phyloP scores from a whole-genome alignment of 495 filamentous ascomycete species.

The Ramalina intermedia region DNA sequence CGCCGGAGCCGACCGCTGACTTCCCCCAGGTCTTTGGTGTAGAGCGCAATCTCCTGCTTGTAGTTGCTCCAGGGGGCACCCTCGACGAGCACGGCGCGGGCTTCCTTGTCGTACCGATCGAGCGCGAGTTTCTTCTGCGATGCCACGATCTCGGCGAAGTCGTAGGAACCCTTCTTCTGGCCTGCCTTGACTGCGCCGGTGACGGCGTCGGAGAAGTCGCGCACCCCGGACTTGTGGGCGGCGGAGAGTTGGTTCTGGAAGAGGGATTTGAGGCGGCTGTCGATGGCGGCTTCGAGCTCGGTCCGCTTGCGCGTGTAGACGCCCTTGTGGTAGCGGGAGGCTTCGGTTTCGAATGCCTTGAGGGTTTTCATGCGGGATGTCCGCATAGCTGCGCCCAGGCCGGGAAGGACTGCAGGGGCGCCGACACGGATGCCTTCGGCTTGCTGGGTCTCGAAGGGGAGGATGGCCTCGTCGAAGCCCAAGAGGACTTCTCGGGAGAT shows the following conservation, averaged over 20 bases:
- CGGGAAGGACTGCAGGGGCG: slow-evolving; percentile 53
- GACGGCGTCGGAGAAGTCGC: slow-evolving; percentile 79
- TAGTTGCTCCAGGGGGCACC: slow-evolving; percentile 73
- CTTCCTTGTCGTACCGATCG: slow-evolving; percentile 62
- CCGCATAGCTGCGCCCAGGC: slow-evolving; percentile 64
- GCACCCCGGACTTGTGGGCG: slow-evolving; percentile 76
- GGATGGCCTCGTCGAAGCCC: slow-evolving; percentile 66
- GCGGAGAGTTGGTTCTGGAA: slow-evolving; percentile 78
- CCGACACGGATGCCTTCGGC: slow-evolving; percentile 56
- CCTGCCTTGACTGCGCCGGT: slow-evolving; percentile 68
- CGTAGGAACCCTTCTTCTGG: slow-evolving; percentile 83
- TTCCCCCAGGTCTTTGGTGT: slow-evolving; percentile 72
- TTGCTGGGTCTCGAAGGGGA: slow-evolving; percentile 76
- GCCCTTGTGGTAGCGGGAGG: slow-evolving; percentile 88
- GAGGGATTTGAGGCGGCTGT: slow-evolving; percentile 69
- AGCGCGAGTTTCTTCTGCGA: slow-evolving; percentile 63
- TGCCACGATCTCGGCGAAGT: slow-evolving; percentile 88
- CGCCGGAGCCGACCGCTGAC: slow-evolving; percentile 68
- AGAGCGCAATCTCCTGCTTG: slow-evolving; percentile 44
- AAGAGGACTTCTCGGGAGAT: slow-evolving; percentile 76
- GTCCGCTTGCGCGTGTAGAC: slow-evolving; percentile 74
- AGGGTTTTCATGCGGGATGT: slow-evolving; percentile 55
- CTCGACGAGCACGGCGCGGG: slow-evolving; percentile 54
- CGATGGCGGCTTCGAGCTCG: slow-evolving; percentile 76
- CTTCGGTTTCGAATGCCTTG: slow-evolving; percentile 75